Evolutionary conservation across 306 rosid genomes (phyloP), one percentile per base, ranked within the genome.

Genomic region (Sphenostylis stenocarpa): DNA sequence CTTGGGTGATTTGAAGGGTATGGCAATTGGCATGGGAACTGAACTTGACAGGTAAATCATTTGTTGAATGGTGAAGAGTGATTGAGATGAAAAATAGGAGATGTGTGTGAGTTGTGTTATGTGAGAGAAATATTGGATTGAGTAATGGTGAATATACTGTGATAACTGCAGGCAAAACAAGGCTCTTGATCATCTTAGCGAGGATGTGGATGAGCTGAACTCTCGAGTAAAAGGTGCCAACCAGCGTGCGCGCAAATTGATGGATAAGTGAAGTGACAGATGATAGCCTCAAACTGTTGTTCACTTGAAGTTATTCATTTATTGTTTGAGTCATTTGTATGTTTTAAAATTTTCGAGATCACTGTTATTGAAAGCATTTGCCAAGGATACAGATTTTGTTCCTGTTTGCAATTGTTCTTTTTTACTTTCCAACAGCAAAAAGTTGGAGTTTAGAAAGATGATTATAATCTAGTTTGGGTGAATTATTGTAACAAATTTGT

Each of bases 1-100:
- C 62, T 78, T 96, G 83, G 99, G 97, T 20, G 99, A 93, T 86
- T 85, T 96, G 91, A 96, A 93, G 93, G 88, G 86, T 15, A 91
- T 96, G 97, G 99, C 99, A 6, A 16, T 83, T 66, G 82, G 76
- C 62, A 96, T 96, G 97, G 99, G 99, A 81, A 3, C 76, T 71
- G 99, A 96, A 85, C 89, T 96, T 43, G 87, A 93, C 69, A 91
- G 86, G 99, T 93, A 76, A 51, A 56, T 4, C 13, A 3, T n/a
- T 17, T 6, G 11, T 9, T 21, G 28, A n/a, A 14, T 26, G 2
- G 33, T 26, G 34, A 31, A 31, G 34, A 31, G 34, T 31, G 6
- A 31, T 31, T 31, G 34, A 4, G 6, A 23, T 55, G 33, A 44
- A 44, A 44, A 43, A n/a, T n/a, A n/a, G n/a, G n/a, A n/a, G n/a